phyloP scores from a whole-genome alignment of 202 grass and related monocot species.

The Carex arenaria region DNA sequence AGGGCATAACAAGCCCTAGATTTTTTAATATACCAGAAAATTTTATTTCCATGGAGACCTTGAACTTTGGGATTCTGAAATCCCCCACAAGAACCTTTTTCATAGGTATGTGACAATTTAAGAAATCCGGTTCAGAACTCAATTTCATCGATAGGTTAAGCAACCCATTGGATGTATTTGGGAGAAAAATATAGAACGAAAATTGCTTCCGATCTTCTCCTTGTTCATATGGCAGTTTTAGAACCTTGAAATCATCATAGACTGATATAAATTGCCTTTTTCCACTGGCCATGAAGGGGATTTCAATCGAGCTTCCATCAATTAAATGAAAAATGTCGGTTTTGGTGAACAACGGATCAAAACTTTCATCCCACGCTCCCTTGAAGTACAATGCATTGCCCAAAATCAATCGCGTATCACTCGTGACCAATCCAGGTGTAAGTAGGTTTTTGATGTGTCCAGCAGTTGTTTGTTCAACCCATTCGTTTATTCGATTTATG shows the following conservation, averaged over 20 bases:
- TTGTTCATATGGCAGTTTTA: slow-evolving; percentile 80
- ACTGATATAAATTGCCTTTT: slow-evolving; percentile 38
- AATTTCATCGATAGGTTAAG: slow-evolving; percentile 46
- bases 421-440: slow-evolving; percentile 38
- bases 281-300: slow-evolving; percentile 55
- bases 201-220: slow-evolving; percentile 57
- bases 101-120: slow-evolving; percentile 41
- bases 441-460: slow-evolving; percentile 65
- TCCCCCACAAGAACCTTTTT: slow-evolving; percentile 37
- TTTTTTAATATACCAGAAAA: slow-evolving; percentile 44
- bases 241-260: slow-evolving; percentile 45
- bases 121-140: slow-evolving; percentile 49
- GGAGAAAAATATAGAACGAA: slow-evolving; percentile 82
- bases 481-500: slow-evolving; percentile 54
- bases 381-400: slow-evolving; percentile 83
- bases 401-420: slow-evolving; percentile 49
- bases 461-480: slow-evolving; percentile 46
- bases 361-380: slow-evolving; percentile 62
- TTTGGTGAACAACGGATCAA: slow-evolving; percentile 40
- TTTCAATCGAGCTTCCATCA: slow-evolving; percentile 47
- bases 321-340: slow-evolving; percentile 42
- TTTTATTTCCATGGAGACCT: slow-evolving; percentile 61
- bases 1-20: slow-evolving; percentile 49
- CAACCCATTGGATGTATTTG: slow-evolving; percentile 38
- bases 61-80: slow-evolving; percentile 74